Conservation (phyloP, 176 grass and related monocot species). For the Bromus sterilis region DNA sequence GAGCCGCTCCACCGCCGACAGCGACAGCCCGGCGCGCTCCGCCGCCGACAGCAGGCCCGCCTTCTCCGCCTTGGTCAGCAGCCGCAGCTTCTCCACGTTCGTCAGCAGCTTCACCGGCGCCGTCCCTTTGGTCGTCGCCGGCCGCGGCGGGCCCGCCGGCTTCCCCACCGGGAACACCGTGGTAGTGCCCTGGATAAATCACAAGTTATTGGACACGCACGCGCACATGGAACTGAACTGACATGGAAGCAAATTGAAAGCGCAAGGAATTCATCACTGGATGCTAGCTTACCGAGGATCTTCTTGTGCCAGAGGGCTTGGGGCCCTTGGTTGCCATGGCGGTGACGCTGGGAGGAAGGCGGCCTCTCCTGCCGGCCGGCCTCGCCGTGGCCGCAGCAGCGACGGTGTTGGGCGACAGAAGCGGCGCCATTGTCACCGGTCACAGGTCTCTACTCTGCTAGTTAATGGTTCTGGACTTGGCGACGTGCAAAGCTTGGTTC, state of each 20-base stretch:
- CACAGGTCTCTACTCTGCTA: not conserved
- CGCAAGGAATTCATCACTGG: not conserved
- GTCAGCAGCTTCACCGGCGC: constrained; percentile 72
- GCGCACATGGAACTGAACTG: not conserved
- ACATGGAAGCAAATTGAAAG: not conserved
- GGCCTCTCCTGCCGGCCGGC: not conserved
- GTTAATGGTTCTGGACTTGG: not conserved
- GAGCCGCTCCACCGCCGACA: constrained; percentile 68
- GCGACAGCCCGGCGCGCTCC: constrained; percentile 80
- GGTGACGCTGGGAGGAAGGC: constrained; percentile 3
- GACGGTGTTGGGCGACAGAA: not conserved
- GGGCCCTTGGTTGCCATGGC: constrained; percentile 27
- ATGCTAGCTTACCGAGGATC: constrained; percentile 21
- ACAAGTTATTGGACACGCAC: not conserved
- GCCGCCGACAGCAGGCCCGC: constrained; percentile 79
- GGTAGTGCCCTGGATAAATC: constrained; percentile 40
- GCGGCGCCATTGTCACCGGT: constrained; percentile 13
- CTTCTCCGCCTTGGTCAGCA: constrained; percentile 92
- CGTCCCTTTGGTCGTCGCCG: constrained; percentile 21
- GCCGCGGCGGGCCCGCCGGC: constrained; percentile 40
- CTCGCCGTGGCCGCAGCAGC: not conserved
- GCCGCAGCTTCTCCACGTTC: constrained; percentile 89
- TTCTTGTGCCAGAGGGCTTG: constrained; percentile 35
- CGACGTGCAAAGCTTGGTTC: not conserved
- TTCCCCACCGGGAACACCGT: constrained; percentile 78